Base-by-base conservation (phyloP, 192 early-diverging fungal genomes). In the Mortierella hygrophila region DNA sequence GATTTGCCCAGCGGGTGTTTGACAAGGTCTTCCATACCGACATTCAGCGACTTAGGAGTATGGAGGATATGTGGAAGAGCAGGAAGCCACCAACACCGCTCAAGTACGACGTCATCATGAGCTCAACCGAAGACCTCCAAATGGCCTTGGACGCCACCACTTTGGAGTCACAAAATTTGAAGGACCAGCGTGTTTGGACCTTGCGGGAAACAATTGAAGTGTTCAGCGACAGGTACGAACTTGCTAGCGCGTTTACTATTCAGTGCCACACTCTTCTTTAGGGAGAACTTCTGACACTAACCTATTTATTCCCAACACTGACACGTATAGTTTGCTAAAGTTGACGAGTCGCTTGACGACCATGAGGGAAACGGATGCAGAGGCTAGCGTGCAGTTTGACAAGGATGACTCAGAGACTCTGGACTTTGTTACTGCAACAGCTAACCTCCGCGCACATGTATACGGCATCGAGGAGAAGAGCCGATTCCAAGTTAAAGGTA, bases 351-450 rank as follows among this genome's bases (percentile, higher is more conserved):
- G 90, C 46, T 81, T 95, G 21, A 35, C 89, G 15, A 74, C 89
- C 0, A 87, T 88, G 60, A 80, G 91, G 69, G 47, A 72, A 40
- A 82, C 68, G 9, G 92, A 95, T 52, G 80, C 93, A 0, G 88
- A 93, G 37, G 89, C 88, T 40, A 78, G 80, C 3, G 74, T 98
- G 68, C 52, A 87, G 0, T 99, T 99, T 90, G 99, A 99, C 85
- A 99, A 99, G 88, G 99, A 99, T 88, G 98, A 99, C 80, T 88
- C 93, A 29, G 94, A 94, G 37, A 90, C 94, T n/a, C 86, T 99
- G 88, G 91, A 95, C 65, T 99, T 99, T 93, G 98, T 99, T 4
- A 95, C 99, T 0, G 95, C 97, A 4, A 93, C 97, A 8, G 91
- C 97, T 0, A 99, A 98, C 77, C 88, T 99, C 60, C 93, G 99